phyloP scores from a whole-genome alignment of 495 filamentous ascomycete species.

The Cetradonia linearis region DNA sequence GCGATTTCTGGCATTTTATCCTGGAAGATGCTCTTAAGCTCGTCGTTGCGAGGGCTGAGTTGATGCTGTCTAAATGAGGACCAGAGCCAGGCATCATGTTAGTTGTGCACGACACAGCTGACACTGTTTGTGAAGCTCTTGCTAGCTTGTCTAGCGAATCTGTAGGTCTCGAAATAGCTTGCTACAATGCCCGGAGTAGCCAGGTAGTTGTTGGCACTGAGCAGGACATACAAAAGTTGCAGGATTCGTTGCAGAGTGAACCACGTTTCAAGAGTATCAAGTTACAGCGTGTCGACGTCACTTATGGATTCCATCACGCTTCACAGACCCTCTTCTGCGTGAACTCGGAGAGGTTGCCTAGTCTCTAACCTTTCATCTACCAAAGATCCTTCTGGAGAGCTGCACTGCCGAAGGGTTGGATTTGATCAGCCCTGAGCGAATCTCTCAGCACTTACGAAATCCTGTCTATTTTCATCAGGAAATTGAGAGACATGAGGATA shows the following conservation, averaged over 20 bases:
- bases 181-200: conserved; percentile 32
- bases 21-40: conserved; percentile 33
- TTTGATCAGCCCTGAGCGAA: not conserved
- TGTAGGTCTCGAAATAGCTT: conserved; percentile 30
- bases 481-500: conserved; percentile 28
- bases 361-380: not conserved
- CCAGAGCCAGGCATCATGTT: conserved; percentile 42
- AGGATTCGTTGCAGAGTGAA: conserved; percentile 9
- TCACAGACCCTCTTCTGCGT: conserved; percentile 31
- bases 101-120: conserved; percentile 11
- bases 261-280: conserved; percentile 16
- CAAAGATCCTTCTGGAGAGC: not conserved
- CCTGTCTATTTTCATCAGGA: conserved; percentile 20
- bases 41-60: conserved; percentile 33
- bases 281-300: conserved; percentile 28
- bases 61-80: conserved; percentile 40
- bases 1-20: conserved; percentile 32
- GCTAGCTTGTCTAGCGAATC: not conserved
- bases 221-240: conserved; percentile 18
- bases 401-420: not conserved
- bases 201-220: conserved; percentile 29
- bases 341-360: conserved; percentile 18
- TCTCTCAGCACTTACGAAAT: not conserved
- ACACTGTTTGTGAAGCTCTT: not conserved
- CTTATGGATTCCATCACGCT: conserved; percentile 38